Evolutionary conservation across 2,329 filamentous ascomycete species (phyloP).

Genomic region (Neophaeococcomyces aloes): DNA sequence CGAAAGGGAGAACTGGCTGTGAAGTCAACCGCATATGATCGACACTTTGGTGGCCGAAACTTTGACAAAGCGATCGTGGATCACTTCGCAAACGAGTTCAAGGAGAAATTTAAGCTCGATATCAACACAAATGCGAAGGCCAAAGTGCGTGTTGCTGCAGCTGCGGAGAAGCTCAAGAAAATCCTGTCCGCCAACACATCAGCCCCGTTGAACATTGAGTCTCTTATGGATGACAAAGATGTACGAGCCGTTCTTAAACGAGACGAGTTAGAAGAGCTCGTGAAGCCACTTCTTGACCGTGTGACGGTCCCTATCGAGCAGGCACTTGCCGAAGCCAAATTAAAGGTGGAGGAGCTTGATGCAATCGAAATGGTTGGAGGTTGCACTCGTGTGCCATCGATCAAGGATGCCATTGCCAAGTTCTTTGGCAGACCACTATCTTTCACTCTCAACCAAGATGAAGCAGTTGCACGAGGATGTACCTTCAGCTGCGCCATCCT

Average conservation of each 20-base stretch:
- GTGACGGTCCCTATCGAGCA: slow-evolving; percentile 70
- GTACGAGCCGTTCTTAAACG: slow-evolving; percentile 81
- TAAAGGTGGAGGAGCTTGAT: slow-evolving; percentile 87
- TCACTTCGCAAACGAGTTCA: slow-evolving; percentile 91
- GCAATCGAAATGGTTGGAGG: slow-evolving; percentile 87
- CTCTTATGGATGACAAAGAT: slow-evolving; percentile 95
- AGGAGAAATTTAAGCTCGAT: slow-evolving; percentile 95
- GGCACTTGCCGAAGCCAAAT: slow-evolving; percentile 84
- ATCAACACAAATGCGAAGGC: slow-evolving; percentile 86
- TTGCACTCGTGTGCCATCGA: slow-evolving; percentile 79
- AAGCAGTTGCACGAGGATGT: slow-evolving; percentile 89
- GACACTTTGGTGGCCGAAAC: slow-evolving; percentile 93
- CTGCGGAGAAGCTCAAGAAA: slow-evolving; percentile 97
- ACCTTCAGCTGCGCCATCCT: slow-evolving; percentile 97
- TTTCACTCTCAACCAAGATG: slow-evolving; percentile 96
- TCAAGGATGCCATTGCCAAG: slow-evolving; percentile 79
- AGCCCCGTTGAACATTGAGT: slow-evolving; percentile 92
- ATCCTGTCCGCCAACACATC: slow-evolving; percentile 89
- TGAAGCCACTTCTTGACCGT: slow-evolving; percentile 70
- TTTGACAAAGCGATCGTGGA: slow-evolving; percentile 93
- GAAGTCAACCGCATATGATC: slow-evolving; percentile 84
- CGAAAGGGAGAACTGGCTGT: slow-evolving; percentile 92
- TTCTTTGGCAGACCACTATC: slow-evolving; percentile 92
- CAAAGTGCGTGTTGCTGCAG: slow-evolving; percentile 71
- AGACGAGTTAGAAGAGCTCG: slow-evolving; percentile 84